Base-by-base conservation (phyloP, 2,329 filamentous ascomycete genomes). In the Orbilia ellipsospora region DNA sequence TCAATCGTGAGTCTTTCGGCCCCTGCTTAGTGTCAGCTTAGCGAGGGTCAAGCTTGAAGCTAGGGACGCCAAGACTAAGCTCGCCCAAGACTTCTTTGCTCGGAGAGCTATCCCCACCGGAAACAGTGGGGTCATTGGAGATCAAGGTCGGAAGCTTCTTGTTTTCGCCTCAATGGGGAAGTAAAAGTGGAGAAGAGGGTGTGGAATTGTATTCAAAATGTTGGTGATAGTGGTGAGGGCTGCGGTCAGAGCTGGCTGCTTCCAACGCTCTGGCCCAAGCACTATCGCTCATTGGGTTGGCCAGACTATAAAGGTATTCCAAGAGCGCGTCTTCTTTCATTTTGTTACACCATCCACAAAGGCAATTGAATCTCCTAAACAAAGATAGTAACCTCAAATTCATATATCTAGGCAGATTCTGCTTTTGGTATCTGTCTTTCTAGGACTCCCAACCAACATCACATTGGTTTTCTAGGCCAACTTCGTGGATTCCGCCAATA, bases 291-390 rank as follows among this genome's bases (percentile, higher is more conserved):
- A 57, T 44, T 62, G 56, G 70, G 31, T 64, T 26, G 44, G 70
- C 31, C 70, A 56, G 59, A 63, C 28, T 74, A 74, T 74, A 74
- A 74, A 74, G 70, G 70, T 74, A 74, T 45, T 57, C 28, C 16
- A 15, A 48, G 4, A 51, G 18, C 65, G 28, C 45, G 31, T n/a
- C 44, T 42, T 62, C 31, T 26, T 50, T 26, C 45, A 40, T 51
- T 64, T 56, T 31, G 28, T 23, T 20, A 8, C 8, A 23, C 36
- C 28, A 59, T 57, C 59, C 31, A 36, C 31, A 36, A 48, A 18
- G 55, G 59, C 63, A n/a, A 63, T 48, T 54, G 23, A 64, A 8
- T 50, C 44, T 16, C n/a, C 36, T 51, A 45, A 56, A 40, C 10
- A 36, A 45, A 40, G 36, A 20, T 48, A 2, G 16, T 18, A 48